phyloP scores from a whole-genome alignment of 176 grass and related monocot genomes.

The Rhipidocladum racemiflorum region DNA sequence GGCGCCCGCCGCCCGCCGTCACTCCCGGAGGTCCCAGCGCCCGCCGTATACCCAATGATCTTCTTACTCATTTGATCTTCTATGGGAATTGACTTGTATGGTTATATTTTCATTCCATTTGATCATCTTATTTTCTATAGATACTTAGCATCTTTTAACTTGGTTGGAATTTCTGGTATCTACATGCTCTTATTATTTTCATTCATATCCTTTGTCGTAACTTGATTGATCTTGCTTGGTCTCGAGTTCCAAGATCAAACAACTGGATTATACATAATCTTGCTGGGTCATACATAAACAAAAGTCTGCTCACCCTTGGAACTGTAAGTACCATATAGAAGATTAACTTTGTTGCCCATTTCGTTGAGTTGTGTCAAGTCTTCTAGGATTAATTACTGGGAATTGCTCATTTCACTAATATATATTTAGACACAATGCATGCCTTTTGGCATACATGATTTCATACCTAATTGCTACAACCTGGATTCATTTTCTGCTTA shows the following conservation, averaged over 20 bases:
- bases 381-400: neutral
- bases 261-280: conserved; percentile 87
- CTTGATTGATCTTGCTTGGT: conserved; percentile 96
- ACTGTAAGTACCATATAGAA: conserved; percentile 61
- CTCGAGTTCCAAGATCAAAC: conserved; percentile 97
- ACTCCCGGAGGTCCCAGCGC: too few relatives aligned
- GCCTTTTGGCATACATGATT: neutral
- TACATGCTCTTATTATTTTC: too few relatives aligned
- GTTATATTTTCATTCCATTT: conserved; percentile 29
- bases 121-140: neutral
- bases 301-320: conserved; percentile 96
- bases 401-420: neutral
- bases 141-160: conserved; percentile 13
- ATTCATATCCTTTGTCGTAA: conserved; percentile 53
- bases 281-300: conserved; percentile 99
- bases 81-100: too few relatives aligned
- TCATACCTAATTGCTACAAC: neutral
- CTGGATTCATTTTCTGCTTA: conserved; percentile 18
- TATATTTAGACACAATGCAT: neutral
- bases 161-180: neutral
- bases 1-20: too few relatives aligned
- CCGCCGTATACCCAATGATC: too few relatives aligned
- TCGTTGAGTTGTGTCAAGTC: neutral
- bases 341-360: neutral
- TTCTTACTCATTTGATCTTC: too few relatives aligned